Evolutionary conservation across 140 eudicot genomes (phyloP), one percentile per base, ranked within the genome.

Genomic region (Erigeron philadelphicus): DNA sequence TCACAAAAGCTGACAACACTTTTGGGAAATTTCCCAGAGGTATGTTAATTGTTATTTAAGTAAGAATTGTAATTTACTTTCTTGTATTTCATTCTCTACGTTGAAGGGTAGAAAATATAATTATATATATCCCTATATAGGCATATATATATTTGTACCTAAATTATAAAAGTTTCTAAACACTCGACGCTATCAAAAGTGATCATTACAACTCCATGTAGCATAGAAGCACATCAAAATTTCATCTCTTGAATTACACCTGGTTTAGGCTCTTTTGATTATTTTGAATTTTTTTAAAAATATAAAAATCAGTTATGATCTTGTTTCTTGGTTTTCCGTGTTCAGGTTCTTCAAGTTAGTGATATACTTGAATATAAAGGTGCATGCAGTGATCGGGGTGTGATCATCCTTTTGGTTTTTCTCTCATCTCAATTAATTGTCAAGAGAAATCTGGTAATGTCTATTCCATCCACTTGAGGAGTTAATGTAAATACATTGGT

Each of bases 1-100:
- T 81, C 98, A 47, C 98, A 92, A 70, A 92, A 92, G 65, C 46
- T 92, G 79, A 84, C 95, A 58, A 81, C 95, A 49, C 74, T 92
- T 48, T 78, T 92, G 73, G 98, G 98, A 11, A 89, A 89, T 63
- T 86, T 92, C 55, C 98, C 98, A 21, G 96, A 92, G 98, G 98
- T 88, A 90, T 66, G 64, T 50, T 77, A 9, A 40, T 48, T 72
- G 54, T 47, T 59, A 19, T 13, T 48, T 45, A 41, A 9, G 21
- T 9, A 52, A 17, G n/a, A 40, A 45, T 5, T 11, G 49, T 16
- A 53, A 10, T 53, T 17, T 52, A 10, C 45, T 8, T 47, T 9
- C 15, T 38, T 40, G 23, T n/a, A n/a, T 12, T 16, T 4, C 6
- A 9, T 62, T 62, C 31, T 11, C 25, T n/a, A 25, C 8, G 40